These are phyloP conservation scores for Porogramme epimiltina DNA, from an alignment of 1,284 basidiomycete species.

Conservation along the genomic window DNA sequence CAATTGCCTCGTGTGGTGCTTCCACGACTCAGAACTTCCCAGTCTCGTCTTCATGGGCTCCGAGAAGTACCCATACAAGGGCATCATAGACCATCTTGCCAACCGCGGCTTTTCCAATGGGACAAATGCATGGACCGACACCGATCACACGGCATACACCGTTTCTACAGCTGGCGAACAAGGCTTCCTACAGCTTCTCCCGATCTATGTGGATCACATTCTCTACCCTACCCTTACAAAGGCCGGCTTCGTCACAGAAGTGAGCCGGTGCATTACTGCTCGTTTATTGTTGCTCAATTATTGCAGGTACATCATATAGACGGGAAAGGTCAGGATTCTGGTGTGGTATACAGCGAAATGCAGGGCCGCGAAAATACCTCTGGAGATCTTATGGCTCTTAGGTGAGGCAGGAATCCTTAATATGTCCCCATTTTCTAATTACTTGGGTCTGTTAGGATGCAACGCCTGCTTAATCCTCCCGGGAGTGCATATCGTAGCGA, in stretches of 20 bases:
- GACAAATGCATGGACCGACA: slow-evolving; percentile 88
- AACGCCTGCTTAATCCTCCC: slow-evolving; percentile 79
- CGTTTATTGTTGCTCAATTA: too few relatives aligned
- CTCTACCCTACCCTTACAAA: slow-evolving; percentile 95
- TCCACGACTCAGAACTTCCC: background rate
- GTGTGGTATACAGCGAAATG: slow-evolving; percentile 99
- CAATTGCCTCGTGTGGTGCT: background rate
- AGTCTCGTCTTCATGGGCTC: slow-evolving; percentile 94
- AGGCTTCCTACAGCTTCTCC: slow-evolving; percentile 93
- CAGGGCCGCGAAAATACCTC: slow-evolving; percentile 95
- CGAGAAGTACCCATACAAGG: slow-evolving; percentile 95
- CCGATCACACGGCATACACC: slow-evolving; percentile 92
- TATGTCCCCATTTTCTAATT: slow-evolving; percentile 12
- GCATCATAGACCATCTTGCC: slow-evolving; percentile 95
- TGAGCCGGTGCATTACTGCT: slow-evolving; percentile 29
- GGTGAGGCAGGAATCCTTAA: slow-evolving; percentile 45
- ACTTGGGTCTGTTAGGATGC: slow-evolving; percentile 52
- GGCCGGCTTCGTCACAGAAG: slow-evolving; percentile 91
- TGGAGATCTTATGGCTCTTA: slow-evolving; percentile 86
- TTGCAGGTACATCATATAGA: slow-evolving; percentile 93
- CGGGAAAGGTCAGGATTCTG: slow-evolving; percentile 87
- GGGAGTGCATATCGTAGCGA: slow-evolving; percentile 94
- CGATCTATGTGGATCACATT: slow-evolving; percentile 97
- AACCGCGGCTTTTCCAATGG: slow-evolving; percentile 95
- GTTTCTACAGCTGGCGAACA: slow-evolving; percentile 97